Percentiles rank a stretch among this genome's conserved stretches.
phyloP scores from a whole-genome alignment of 176 grass and related monocot species.

The Eragrostis curvula region DNA sequence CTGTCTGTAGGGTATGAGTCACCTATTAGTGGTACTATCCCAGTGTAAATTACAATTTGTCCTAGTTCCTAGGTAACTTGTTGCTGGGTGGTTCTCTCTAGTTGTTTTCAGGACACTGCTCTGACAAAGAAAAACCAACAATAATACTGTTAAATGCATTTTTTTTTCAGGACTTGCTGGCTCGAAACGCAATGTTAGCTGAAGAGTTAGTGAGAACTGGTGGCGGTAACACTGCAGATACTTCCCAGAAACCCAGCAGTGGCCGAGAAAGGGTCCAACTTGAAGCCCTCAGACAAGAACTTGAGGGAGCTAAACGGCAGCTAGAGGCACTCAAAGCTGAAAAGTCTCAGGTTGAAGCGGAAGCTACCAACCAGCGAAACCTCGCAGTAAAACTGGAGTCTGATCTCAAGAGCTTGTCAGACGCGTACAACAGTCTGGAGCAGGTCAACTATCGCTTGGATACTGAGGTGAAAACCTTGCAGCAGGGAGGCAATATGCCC shows the following conservation, averaged over 20 bases:
- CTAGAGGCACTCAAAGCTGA: slow-evolving; percentile 73
- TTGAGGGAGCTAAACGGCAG: slow-evolving; percentile 57
- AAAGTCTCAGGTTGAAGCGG: slow-evolving; percentile 71
- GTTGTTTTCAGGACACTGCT: slow-evolving; percentile 18
- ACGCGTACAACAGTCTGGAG: slow-evolving; percentile 95
- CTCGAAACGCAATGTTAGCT: slow-evolving; percentile 83
- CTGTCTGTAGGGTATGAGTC: slow-evolving; percentile 2
- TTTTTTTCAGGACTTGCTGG: slow-evolving; percentile 79
- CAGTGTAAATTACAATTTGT: slow-evolving; percentile 2
- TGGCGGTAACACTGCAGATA: slow-evolving; percentile 51
- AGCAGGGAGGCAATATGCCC: slow-evolving; percentile 55
- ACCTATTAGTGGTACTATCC: background rate
- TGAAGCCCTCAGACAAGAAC: slow-evolving; percentile 89
- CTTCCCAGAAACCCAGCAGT: slow-evolving; percentile 59
- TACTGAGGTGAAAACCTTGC: slow-evolving; percentile 60
- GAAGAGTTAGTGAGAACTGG: slow-evolving; percentile 87
- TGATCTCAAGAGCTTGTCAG: slow-evolving; percentile 94
- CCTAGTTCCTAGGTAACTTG: background rate
- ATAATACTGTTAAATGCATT: slow-evolving; percentile 37
- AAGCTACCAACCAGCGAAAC: slow-evolving; percentile 73
- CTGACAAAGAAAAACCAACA: slow-evolving; percentile 32
- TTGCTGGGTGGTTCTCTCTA: slow-evolving; percentile 22
- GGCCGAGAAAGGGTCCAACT: slow-evolving; percentile 79
- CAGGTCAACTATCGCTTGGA: slow-evolving; percentile 81
- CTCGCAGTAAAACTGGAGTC: slow-evolving; percentile 82